Evolutionary conservation across 441 rosid genomes (phyloP).

Genomic region (Populus hybrid): DNA sequence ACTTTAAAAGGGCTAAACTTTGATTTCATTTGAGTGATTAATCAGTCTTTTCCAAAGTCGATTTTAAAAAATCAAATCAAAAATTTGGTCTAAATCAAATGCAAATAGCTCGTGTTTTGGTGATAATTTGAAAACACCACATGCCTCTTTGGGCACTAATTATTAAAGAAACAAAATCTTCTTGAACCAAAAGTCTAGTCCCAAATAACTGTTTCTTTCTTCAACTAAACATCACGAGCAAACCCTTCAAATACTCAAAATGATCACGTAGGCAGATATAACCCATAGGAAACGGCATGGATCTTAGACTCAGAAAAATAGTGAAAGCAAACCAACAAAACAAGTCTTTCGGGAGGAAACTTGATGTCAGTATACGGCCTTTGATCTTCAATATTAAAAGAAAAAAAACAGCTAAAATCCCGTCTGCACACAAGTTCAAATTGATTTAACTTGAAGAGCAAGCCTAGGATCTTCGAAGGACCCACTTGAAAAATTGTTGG

Average conservation of each 20-base stretch:
- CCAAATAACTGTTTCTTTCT: neutral
- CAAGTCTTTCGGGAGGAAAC: neutral
- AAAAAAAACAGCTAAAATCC: no score
- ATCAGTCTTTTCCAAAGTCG: neutral
- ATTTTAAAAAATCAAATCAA: no score
- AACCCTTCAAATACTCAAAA: conserved; percentile 7
- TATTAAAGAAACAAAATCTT: neutral
- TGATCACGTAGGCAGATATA: neutral
- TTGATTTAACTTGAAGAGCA: no score
- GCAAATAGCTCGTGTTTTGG: neutral
- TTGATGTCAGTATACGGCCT: no score
- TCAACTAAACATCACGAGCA: neutral
- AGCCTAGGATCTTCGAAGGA: no score
- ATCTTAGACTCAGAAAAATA: neutral
- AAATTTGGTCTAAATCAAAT: no score
- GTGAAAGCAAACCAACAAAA: neutral
- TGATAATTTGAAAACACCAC: neutral
- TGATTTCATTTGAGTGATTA: neutral
- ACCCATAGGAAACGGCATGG: neutral
- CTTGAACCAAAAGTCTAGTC: neutral
- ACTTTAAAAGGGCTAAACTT: neutral
- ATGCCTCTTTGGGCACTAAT: neutral
- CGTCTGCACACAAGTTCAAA: no score
- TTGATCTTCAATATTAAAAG: no score
- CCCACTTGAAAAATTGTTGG: no score